A percentile compares a stretch with the other conserved stretches of the same genome.
Evolutionary conservation across 306 rosid genomes (phyloP).

Genomic region (Malus sylvestris): DNA sequence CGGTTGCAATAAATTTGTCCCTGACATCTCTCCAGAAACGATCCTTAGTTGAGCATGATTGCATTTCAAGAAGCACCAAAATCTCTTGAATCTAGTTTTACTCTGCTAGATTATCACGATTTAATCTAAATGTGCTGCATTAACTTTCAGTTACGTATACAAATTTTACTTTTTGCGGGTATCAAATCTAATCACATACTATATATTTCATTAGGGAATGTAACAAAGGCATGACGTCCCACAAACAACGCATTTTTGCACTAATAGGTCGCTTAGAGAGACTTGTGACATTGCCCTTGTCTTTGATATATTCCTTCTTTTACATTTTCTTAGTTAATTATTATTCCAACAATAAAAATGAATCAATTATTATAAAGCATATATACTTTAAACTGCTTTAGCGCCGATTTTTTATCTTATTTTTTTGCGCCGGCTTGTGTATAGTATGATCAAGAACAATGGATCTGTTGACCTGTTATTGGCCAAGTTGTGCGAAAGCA

Average conservation of each 20-base stretch:
- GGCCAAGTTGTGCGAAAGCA: conserved; percentile 22
- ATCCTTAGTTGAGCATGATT: too few species aligned
- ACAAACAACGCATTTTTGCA: conserved; percentile 27
- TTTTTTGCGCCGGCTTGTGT: conserved; percentile 27
- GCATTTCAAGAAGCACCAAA: not conserved
- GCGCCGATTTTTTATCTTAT: conserved; percentile 50
- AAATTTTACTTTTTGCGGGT: not conserved
- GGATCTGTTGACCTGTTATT: conserved; percentile 28
- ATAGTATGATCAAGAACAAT: not conserved
- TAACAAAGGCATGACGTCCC: conserved; percentile 30
- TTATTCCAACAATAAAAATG: conserved; percentile 5
- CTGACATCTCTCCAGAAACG: too few species aligned
- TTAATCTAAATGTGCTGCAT: not conserved
- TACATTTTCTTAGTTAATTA: conserved; percentile 29
- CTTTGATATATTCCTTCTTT: conserved; percentile 20
- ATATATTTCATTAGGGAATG: not conserved
- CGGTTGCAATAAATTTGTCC: too few species aligned
- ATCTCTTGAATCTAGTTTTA: conserved; percentile 13
- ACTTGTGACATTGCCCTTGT: conserved; percentile 7
- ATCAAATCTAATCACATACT: conserved; percentile 2
- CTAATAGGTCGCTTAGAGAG: conserved; percentile 10
- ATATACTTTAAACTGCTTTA: conserved; percentile 69
- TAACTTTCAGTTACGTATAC: not conserved
- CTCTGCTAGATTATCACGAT: conserved; percentile 21
- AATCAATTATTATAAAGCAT: conserved; percentile 52